A percentile compares a stretch with the other conserved stretches of the same genome.
phyloP scores from a whole-genome alignment of 768 basidiomycete species.

The Crassisporium funariophilum region DNA sequence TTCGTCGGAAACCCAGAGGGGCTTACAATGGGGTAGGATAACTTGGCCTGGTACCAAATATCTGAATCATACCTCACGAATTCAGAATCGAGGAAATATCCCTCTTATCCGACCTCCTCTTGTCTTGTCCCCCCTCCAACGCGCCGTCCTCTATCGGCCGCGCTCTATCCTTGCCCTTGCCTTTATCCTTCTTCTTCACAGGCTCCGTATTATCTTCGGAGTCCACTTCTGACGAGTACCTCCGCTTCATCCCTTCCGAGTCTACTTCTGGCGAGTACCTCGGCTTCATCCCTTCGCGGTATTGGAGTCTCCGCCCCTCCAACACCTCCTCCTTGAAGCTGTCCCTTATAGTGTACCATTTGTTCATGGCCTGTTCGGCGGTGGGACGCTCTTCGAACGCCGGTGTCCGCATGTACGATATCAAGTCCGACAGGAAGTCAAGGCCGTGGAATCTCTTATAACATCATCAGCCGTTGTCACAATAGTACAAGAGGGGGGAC shows the following conservation, averaged over 20 bases:
- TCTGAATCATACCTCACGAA: conserved; percentile 2
- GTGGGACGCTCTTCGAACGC: conserved; percentile 26
- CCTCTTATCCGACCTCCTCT: conserved; percentile 22
- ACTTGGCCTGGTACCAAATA: no score
- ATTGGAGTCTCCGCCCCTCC: conserved; percentile 12
- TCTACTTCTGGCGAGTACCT: no score
- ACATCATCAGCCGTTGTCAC: background rate
- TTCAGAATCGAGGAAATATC: conserved; percentile 28
- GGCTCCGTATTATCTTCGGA: no score
- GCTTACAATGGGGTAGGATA: no score
- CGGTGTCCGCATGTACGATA: conserved; percentile 26
- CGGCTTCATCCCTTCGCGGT: no score
- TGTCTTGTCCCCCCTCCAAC: conserved; percentile 1
- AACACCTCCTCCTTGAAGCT: conserved; percentile 13
- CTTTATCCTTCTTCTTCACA: no score
- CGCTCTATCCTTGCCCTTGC: conserved; percentile 17
- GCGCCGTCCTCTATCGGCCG: conserved; percentile 1
- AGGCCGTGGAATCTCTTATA: conserved; percentile 25
- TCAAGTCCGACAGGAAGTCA: conserved; percentile 27
- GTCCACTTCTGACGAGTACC: no score
- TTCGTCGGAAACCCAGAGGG: no score
- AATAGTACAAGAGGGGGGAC: background rate
- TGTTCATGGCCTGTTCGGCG: conserved; percentile 21
- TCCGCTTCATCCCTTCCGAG: no score
- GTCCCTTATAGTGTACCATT: conserved; percentile 25